Percentiles rank a stretch among this genome's conserved stretches.
Conservation (phyloP, 2,329 filamentous ascomycete species). For the Fonsecaea multimorphosa region DNA sequence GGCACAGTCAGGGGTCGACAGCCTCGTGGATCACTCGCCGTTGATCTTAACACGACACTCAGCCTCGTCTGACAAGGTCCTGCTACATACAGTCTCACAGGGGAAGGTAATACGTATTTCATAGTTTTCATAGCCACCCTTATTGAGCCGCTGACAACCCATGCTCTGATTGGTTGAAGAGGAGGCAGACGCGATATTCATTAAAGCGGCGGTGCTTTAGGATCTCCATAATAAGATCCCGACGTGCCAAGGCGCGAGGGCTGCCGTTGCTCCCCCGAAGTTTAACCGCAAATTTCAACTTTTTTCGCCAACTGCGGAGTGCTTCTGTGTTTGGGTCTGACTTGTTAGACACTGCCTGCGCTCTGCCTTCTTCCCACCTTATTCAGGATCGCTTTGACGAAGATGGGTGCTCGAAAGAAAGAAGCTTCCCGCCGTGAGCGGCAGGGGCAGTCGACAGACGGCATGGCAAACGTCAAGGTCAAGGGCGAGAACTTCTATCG, state of each 20-base stretch:
- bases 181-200: too few species aligned
- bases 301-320: not conserved
- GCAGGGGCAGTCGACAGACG: constrained; percentile 83
- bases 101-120: too few species aligned
- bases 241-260: not conserved
- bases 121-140: too few species aligned
- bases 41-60: too few species aligned
- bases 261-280: not conserved
- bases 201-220: not conserved
- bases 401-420: constrained; percentile 91
- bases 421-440: constrained; percentile 81
- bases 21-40: too few species aligned
- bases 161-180: too few species aligned
- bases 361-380: not conserved
- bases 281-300: constrained; percentile 6
- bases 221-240: not conserved
- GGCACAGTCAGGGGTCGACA: too few species aligned
- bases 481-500: constrained; percentile 99
- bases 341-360: not conserved
- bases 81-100: too few species aligned
- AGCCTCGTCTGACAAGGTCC: too few species aligned
- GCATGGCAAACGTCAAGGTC: constrained; percentile 86
- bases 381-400: not conserved
- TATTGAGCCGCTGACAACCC: too few species aligned
- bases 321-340: not conserved